phyloP scores from a whole-genome alignment of 108 stramenopile genomes.

The Skeletonema tropicum region DNA sequence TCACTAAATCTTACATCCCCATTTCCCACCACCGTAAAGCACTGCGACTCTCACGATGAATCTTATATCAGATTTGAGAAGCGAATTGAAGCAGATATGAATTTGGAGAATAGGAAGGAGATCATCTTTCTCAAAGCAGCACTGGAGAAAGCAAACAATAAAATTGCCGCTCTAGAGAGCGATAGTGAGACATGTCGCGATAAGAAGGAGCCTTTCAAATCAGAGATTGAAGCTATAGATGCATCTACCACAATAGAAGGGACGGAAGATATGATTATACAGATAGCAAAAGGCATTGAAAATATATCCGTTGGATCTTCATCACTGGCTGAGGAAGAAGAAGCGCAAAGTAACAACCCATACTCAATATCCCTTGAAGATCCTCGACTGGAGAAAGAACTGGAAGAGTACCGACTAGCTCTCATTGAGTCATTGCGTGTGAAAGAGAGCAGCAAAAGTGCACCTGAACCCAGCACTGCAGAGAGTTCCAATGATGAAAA shows the following conservation, averaged over 20 bases:
- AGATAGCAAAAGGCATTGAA: slow-evolving; percentile 45
- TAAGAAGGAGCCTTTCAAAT: slow-evolving; percentile 37
- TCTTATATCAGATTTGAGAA: slow-evolving; percentile 48
- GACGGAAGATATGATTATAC: slow-evolving; percentile 29
- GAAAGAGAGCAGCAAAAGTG: not conserved
- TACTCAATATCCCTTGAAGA: slow-evolving; percentile 31
- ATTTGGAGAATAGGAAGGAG: slow-evolving; percentile 48
- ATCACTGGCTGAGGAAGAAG: slow-evolving; percentile 16
- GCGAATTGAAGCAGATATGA: slow-evolving; percentile 36
- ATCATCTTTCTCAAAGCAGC: slow-evolving; percentile 56
- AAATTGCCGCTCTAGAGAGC: slow-evolving; percentile 48
- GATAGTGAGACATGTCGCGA: slow-evolving; percentile 1
- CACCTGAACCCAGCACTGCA: slow-evolving; percentile 2
- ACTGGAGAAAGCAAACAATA: slow-evolving; percentile 67
- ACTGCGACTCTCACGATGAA: slow-evolving; percentile 53
- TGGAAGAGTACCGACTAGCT: slow-evolving; percentile 46
- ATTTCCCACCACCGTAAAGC: slow-evolving; percentile 23
- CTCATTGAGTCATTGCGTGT: slow-evolving; percentile 26
- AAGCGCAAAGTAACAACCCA: slow-evolving; percentile 7
- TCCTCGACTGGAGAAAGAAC: slow-evolving; percentile 41
- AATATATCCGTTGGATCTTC: slow-evolving; percentile 25
- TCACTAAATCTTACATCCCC: slow-evolving; percentile 39
- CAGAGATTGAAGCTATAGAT: slow-evolving; percentile 50
- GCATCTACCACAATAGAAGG: slow-evolving; percentile 21
- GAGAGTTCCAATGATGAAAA: slow-evolving; percentile 7